phyloP scores from a whole-genome alignment of 352 stramenopile species.

The Phytophthora crassamura region DNA sequence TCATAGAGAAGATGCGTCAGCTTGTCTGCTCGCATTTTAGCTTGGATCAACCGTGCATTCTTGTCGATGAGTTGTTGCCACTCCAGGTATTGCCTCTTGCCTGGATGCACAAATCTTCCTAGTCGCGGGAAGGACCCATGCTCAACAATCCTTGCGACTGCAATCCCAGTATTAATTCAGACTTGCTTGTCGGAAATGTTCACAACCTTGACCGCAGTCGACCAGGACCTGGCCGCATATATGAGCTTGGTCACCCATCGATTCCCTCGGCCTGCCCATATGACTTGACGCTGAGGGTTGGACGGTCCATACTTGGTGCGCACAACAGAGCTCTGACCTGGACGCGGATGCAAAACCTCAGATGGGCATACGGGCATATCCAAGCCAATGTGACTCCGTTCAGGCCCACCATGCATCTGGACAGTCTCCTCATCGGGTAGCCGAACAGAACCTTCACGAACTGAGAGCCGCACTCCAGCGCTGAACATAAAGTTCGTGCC shows the following conservation, averaged over 20 bases:
- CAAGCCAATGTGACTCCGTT: background rate
- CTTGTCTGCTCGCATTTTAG: background rate
- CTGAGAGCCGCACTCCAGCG: slow-evolving; percentile 19
- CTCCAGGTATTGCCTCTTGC: background rate
- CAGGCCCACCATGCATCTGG: background rate
- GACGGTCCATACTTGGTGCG: background rate
- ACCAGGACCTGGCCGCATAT: background rate
- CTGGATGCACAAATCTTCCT: slow-evolving; percentile 5
- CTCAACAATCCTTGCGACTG: slow-evolving; percentile 1
- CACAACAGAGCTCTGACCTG: background rate
- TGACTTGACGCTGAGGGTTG: background rate
- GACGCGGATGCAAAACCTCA: background rate
- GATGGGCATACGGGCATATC: background rate
- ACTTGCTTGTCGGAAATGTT: background rate
- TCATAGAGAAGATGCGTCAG: background rate
- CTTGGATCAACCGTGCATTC: background rate
- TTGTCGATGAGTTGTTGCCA: slow-evolving; percentile 7
- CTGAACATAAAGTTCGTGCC: slow-evolving; percentile 37
- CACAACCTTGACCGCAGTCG: slow-evolving; percentile 6
- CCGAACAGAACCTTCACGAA: background rate
- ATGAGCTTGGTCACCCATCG: slow-evolving; percentile 6
- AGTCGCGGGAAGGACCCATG: background rate
- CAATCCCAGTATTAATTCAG: background rate
- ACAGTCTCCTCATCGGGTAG: background rate
- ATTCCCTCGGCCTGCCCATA: too few relatives aligned